Evolutionary conservation across 192 early-diverging fungal genomes (phyloP).

Genomic region (Entomortierella lignicola): DNA sequence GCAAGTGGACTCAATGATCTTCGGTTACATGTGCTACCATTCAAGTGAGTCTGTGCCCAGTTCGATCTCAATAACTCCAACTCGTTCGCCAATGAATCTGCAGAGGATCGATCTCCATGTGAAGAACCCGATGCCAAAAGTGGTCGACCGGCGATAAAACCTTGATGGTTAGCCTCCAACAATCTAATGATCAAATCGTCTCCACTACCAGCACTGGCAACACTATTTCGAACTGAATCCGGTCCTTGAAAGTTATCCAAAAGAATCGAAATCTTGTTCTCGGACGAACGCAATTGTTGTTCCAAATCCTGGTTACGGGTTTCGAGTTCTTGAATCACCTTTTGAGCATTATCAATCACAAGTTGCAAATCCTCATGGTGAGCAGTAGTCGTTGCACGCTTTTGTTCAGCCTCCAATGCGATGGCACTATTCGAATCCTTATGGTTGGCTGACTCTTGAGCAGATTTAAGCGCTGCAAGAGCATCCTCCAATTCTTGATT

Average conservation of each 20-base stretch:
- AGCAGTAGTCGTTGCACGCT: constrained; percentile 15
- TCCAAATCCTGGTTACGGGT: constrained; percentile 27
- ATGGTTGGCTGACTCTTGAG: background rate
- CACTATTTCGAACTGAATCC: constrained; percentile 45
- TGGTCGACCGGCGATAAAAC: background rate
- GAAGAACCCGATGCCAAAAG: constrained; percentile 14
- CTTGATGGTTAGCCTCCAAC: constrained; percentile 30
- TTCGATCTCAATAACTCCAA: constrained; percentile 29
- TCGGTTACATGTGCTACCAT: constrained; percentile 1
- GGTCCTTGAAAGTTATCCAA: constrained; percentile 49
- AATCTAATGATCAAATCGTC: constrained; percentile 43
- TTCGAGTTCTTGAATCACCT: constrained; percentile 29
- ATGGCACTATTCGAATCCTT: background rate
- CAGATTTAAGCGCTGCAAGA: constrained; percentile 8
- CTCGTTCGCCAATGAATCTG: constrained; percentile 51
- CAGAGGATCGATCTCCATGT: constrained; percentile 28
- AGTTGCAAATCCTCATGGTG: constrained; percentile 41
- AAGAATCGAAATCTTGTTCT: constrained; percentile 51
- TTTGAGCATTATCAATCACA: constrained; percentile 40
- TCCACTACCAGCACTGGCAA: constrained; percentile 34
- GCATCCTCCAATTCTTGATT: constrained; percentile 26
- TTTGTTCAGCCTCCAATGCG: constrained; percentile 14
- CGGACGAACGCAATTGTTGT: constrained; percentile 30
- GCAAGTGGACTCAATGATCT: background rate
- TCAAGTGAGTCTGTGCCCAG: constrained; percentile 35